A percentile compares a stretch with the other conserved stretches of the same genome.
Conservation (phyloP, 805 yeast genomes). For the Teunomyces barrocoloradensis region DNA sequence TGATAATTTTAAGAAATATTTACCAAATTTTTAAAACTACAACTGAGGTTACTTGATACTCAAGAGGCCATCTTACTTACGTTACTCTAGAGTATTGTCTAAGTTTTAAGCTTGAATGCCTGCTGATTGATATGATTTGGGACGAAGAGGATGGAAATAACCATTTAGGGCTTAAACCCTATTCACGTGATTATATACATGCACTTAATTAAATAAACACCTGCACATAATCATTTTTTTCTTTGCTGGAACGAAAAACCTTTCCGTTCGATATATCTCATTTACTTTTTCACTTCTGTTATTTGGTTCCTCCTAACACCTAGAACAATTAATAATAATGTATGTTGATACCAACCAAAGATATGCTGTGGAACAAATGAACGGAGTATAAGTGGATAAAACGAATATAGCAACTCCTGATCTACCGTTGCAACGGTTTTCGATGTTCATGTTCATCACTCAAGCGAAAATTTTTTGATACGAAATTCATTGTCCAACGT, state of each 20-base stretch:
- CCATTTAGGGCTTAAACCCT: conserved; percentile 5
- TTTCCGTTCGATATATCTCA: conserved; percentile 3
- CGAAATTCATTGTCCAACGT: background rate
- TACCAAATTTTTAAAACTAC: too few species aligned
- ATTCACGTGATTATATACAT: background rate
- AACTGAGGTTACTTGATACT: too few species aligned
- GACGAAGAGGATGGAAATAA: too few species aligned
- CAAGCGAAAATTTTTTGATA: background rate
- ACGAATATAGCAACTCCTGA: background rate
- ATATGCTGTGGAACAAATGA: conserved; percentile 1
- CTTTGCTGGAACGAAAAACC: conserved; percentile 1
- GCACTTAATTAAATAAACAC: background rate
- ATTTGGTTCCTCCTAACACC: conserved; percentile 10
- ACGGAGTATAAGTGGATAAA: background rate
- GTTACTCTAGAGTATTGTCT: too few species aligned
- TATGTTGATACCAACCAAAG: conserved; percentile 9
- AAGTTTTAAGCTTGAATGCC: too few species aligned
- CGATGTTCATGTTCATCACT: background rate
- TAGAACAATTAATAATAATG: conserved; percentile 14
- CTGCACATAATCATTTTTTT: background rate
- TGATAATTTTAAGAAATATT: too few species aligned
- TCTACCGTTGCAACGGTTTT: background rate
- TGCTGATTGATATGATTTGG: too few species aligned
- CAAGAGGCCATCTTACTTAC: too few species aligned
- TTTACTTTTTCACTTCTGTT: conserved; percentile 4